Evolutionary conservation across 176 grass and related monocot genomes (phyloP), one percentile per base, ranked within the genome.

Genomic region (Rhipidocladum racemiflorum): DNA sequence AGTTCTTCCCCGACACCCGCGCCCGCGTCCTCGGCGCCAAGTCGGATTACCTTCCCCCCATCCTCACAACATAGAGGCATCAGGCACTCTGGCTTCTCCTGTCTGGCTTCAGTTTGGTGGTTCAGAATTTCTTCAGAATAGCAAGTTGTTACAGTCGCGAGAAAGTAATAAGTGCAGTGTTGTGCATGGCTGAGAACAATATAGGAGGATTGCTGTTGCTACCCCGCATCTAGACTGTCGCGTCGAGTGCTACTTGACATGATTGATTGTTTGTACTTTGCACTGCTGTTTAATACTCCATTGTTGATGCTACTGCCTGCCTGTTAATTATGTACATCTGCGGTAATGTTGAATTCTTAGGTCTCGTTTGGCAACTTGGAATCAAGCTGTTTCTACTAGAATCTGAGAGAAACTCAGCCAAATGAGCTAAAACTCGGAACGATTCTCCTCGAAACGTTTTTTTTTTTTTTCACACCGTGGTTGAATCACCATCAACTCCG

Each of bases 1-100:
- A 94, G 80, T 87, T 82, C 86, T 94, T 94, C 65, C 92, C 89
- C 0, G 92, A 91, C 80, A 94, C 92, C 25, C 72, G 78, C 17
- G 92, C 89, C 34, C 78, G 85, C 4, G 14, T 94, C 17, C 89
- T 94, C 0, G 89, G 92, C 17, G 27, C 9, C 60, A 94, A 94
- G 66, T 82, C 86, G 0, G 89, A 91, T 9, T 94, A 94, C 75
- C 65, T 94, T 23, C 91, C 85, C 0, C 85, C 88, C 27, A 88
- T 93, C 68, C 92, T 94, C 68, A 94, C 89, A 79, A 91, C 92
- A 55, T 86, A 90, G 77, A 64, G 9, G 29, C 25, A 6, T 13
- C 50, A 62, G 54, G 56, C 2, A 1, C 10, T 21, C 13, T 18
- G 10, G 28, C 27, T 46, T 35, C 72, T 76, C 72, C 62, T 76